These are phyloP conservation scores for Orbilia brochopaga DNA, from an alignment of 2,329 filamentous ascomycete genomes.

Conservation along the genomic window DNA sequence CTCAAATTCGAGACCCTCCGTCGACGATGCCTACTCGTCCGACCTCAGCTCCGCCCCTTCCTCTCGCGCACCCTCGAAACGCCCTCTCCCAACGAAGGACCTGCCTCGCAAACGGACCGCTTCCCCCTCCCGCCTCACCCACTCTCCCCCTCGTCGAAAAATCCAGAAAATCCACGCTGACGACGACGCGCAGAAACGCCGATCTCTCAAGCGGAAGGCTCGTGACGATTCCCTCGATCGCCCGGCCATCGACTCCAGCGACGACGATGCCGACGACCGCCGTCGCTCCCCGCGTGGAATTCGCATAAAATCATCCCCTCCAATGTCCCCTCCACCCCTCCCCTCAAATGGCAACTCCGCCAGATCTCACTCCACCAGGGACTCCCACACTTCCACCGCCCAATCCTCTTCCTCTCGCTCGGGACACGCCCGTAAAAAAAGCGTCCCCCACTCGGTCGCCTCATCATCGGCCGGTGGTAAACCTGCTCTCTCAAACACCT, in stretches of 20 bases:
- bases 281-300: slow-evolving; percentile 39
- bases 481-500: slow-evolving; percentile 17
- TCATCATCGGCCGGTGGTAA: neutral
- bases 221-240: slow-evolving; percentile 33
- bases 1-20: slow-evolving; percentile 19
- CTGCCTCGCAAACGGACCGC: slow-evolving; percentile 33
- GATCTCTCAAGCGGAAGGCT: slow-evolving; percentile 38
- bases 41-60: slow-evolving; percentile 53
- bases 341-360: slow-evolving; percentile 44
- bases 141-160: slow-evolving; percentile 42
- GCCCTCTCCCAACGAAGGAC: slow-evolving; percentile 21
- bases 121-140: slow-evolving; percentile 40
- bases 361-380: slow-evolving; percentile 20
- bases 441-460: slow-evolving; percentile 19
- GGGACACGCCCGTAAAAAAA: slow-evolving; percentile 36
- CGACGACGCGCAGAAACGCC: slow-evolving; percentile 28
- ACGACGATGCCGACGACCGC: slow-evolving; percentile 17
- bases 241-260: slow-evolving; percentile 22
- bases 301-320: slow-evolving; percentile 53
- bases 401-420: slow-evolving; percentile 19
- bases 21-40: slow-evolving; percentile 53
- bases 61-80: slow-evolving; percentile 43
- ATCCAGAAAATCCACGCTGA: slow-evolving; percentile 35
- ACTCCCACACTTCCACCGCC: slow-evolving; percentile 18
- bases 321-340: slow-evolving; percentile 51